These are phyloP conservation scores for Xylariaceae sp. DNA, from an alignment of 2,329 filamentous ascomycete genomes.

Conservation along the genomic window DNA sequence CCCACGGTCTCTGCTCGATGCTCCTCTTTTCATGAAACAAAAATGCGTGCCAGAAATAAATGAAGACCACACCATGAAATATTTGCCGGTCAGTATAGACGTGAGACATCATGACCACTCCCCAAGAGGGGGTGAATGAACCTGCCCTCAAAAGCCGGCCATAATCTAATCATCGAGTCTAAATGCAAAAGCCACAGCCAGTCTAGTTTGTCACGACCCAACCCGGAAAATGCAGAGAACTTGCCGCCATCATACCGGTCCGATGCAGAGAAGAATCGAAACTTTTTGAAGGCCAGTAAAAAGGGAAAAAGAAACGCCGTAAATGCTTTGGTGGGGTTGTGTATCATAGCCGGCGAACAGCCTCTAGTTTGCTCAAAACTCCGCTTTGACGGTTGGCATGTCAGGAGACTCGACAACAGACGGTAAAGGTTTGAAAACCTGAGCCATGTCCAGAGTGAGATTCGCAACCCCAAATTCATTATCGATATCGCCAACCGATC, in stretches of 20 bases:
- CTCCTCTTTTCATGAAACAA: slow-evolving; percentile 32
- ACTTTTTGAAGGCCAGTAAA: slow-evolving; percentile 29
- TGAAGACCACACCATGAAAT: slow-evolving; percentile 25
- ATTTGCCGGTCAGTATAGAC: slow-evolving; percentile 30
- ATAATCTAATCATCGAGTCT: slow-evolving; percentile 40
- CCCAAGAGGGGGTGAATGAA: slow-evolving; percentile 26
- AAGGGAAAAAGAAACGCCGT: slow-evolving; percentile 36
- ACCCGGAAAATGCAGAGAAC: slow-evolving; percentile 42
- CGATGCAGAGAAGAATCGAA: slow-evolving; percentile 37
- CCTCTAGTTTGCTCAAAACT: slow-evolving; percentile 33
- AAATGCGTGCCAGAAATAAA: slow-evolving; percentile 29
- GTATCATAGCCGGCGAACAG: slow-evolving; percentile 11
- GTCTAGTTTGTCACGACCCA: slow-evolving; percentile 38
- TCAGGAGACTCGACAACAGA: slow-evolving; percentile 47
- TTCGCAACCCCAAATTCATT: slow-evolving; percentile 65
- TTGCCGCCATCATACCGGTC: slow-evolving; percentile 39
- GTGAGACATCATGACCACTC: slow-evolving; percentile 35
- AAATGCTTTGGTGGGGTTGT: slow-evolving; percentile 31
- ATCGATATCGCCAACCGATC: slow-evolving; percentile 70
- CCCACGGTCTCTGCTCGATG: slow-evolving; percentile 27
- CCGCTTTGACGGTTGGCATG: slow-evolving; percentile 47
- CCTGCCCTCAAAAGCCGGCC: slow-evolving; percentile 25
- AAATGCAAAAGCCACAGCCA: slow-evolving; percentile 39
- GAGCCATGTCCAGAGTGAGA: slow-evolving; percentile 71
- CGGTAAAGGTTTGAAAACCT: slow-evolving; percentile 66